Conservation (phyloP, 345 rosid species). For the Eucalyptus virginea region DNA sequence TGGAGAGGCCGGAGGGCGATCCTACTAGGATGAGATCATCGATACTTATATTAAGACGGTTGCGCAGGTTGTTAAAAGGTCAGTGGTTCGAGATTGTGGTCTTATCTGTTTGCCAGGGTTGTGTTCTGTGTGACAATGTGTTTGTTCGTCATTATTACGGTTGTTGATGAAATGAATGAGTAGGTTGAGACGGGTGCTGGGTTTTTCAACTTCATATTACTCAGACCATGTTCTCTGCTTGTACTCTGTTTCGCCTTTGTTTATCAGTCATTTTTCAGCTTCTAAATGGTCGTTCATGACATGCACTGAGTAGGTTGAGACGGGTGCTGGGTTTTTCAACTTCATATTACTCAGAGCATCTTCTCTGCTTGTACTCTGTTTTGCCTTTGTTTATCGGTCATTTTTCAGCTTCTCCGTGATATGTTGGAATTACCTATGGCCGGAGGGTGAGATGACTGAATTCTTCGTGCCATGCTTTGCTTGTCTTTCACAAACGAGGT, state of each 20-base stretch:
- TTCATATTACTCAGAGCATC: not conserved
- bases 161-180: not conserved
- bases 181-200: too few relatives aligned
- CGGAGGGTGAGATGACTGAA: not conserved
- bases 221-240: not conserved
- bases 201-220: not conserved
- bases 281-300: not conserved
- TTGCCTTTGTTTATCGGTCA: not conserved
- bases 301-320: not conserved
- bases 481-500: not conserved
- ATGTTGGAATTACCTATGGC: not conserved
- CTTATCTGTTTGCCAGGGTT: not conserved
- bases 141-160: not conserved
- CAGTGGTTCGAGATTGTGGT: not conserved
- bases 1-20: slow-evolving; percentile 63
- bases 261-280: not conserved
- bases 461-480: not conserved
- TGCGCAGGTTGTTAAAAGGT: slow-evolving; percentile 75
- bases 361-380: not conserved
- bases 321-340: not conserved
- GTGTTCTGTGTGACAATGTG: too few relatives aligned
- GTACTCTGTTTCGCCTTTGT: not conserved
- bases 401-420: not conserved
- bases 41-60: slow-evolving; percentile 74
- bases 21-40: slow-evolving; percentile 82